These are phyloP conservation scores for Aphanomyces euteiches DNA, from an alignment of 352 stramenopile species.

Conservation along the genomic window DNA sequence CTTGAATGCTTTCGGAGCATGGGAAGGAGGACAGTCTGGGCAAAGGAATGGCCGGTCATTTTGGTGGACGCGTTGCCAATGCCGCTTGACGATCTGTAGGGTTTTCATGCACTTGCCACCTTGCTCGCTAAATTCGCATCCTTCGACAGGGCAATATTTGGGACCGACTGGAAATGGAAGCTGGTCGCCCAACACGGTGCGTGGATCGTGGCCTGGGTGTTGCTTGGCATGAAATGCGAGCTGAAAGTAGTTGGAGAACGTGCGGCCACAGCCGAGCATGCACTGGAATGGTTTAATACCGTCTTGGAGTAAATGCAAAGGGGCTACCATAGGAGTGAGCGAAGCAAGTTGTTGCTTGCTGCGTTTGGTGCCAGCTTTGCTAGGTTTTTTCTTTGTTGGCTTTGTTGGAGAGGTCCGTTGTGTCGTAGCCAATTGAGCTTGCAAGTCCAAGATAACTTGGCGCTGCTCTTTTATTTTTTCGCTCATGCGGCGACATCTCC, in stretches of 20 bases:
- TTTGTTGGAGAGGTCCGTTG: background rate
- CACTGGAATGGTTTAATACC: constrained; percentile 65
- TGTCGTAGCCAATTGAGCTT: constrained; percentile 15
- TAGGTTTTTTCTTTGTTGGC: constrained; percentile 19
- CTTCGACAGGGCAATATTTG: constrained; percentile 53
- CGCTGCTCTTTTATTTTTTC: constrained; percentile 29
- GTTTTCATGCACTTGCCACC: constrained; percentile 52
- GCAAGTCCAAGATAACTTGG: constrained; percentile 24
- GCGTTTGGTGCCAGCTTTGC: background rate
- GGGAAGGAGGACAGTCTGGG: constrained; percentile 38
- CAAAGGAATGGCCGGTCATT: constrained; percentile 51
- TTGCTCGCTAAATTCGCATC: constrained; percentile 49
- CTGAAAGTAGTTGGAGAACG: constrained; percentile 65
- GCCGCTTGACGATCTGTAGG: constrained; percentile 68
- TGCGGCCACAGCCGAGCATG: constrained; percentile 45
- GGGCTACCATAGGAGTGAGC: constrained; percentile 34
- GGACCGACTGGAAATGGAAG: constrained; percentile 49
- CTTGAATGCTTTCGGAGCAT: constrained; percentile 56
- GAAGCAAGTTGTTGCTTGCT: background rate
- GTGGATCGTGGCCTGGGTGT: constrained; percentile 38
- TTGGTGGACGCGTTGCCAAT: constrained; percentile 65
- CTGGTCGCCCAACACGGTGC: constrained; percentile 42
- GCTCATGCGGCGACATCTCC: constrained; percentile 10
- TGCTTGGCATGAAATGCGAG: constrained; percentile 68
- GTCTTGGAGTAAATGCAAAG: constrained; percentile 53